Conservation (phyloP, 106 monocot genomes). For the Allium cepa region DNA sequence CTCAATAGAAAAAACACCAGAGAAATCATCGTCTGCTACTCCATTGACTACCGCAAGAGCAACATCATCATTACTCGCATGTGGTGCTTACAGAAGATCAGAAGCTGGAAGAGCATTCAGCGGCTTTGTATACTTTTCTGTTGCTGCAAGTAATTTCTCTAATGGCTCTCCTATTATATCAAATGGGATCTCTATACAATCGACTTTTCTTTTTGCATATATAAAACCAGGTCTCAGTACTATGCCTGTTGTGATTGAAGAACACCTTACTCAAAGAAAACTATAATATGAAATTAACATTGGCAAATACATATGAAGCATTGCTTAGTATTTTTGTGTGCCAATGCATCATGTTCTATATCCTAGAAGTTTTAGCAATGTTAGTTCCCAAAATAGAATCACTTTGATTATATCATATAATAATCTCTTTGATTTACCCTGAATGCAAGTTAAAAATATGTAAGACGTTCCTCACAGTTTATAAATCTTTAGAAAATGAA, state of each 20-base stretch:
- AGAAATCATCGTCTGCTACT: conserved; percentile 55
- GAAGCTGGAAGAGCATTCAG: conserved; percentile 60
- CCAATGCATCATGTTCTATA: too few species aligned
- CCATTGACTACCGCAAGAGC: conserved; percentile 62
- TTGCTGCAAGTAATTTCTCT: conserved; percentile 46
- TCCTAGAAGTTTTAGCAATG: too few species aligned
- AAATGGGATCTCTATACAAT: conserved; percentile 69
- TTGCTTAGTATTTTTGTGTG: too few species aligned
- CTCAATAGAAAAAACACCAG: conserved; percentile 81
- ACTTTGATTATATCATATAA: too few species aligned
- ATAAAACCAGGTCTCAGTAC: conserved; percentile 79
- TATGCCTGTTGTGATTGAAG: conserved; percentile 32
- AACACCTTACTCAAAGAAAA: too few species aligned
- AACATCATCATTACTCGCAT: conserved; percentile 70
- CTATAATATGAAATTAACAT: too few species aligned
- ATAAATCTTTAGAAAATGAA: too few species aligned
- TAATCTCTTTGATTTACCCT: too few species aligned
- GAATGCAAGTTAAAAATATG: too few species aligned
- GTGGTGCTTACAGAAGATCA: conserved; percentile 69
- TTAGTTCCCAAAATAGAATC: too few species aligned
- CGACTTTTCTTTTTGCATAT: conserved; percentile 72
- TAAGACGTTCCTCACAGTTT: too few species aligned
- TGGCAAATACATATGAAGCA: too few species aligned
- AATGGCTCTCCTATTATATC: conserved; percentile 64
- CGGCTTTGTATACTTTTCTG: conserved; percentile 50